These are phyloP conservation scores for Posidonia oceanica DNA, from an alignment of 116 monocot species.

Conservation along the genomic window DNA sequence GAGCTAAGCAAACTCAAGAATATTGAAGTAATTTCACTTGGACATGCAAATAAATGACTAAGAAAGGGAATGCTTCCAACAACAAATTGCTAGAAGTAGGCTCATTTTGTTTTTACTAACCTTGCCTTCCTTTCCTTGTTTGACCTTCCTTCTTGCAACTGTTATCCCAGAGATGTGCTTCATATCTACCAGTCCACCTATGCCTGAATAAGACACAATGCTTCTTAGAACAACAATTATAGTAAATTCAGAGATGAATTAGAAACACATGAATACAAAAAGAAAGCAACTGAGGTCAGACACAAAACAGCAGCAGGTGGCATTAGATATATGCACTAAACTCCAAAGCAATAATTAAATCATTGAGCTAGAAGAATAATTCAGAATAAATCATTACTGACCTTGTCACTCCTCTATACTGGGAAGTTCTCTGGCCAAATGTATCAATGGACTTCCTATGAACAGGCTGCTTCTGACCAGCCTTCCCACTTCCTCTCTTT, in stretches of 20 bases:
- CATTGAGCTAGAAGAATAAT: neutral
- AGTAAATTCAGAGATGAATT: neutral
- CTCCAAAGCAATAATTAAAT: no score
- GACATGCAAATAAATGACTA: neutral
- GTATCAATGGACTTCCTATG: conserved; percentile 97
- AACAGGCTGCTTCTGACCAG: conserved; percentile 67
- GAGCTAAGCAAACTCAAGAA: neutral
- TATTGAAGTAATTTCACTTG: neutral
- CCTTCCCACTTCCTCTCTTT: conserved; percentile 48
- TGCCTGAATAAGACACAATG: conserved; percentile 39
- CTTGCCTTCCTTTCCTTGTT: conserved; percentile 98
- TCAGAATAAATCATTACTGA: conserved; percentile 9
- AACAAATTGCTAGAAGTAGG: neutral
- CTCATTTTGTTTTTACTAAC: conserved; percentile 22
- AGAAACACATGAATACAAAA: conserved; percentile 1
- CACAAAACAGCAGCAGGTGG: neutral
- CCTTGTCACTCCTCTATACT: conserved; percentile 97
- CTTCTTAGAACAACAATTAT: neutral
- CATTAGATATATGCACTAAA: neutral
- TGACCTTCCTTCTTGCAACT: conserved; percentile 99
- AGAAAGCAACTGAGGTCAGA: neutral
- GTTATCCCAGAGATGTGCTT: conserved; percentile 99
- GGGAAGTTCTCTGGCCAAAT: conserved; percentile 96
- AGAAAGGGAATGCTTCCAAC: conserved; percentile 2
- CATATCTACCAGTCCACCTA: conserved; percentile 99